Conservation (phyloP, 257 asterid genomes). For the Solanum habrochaites region DNA sequence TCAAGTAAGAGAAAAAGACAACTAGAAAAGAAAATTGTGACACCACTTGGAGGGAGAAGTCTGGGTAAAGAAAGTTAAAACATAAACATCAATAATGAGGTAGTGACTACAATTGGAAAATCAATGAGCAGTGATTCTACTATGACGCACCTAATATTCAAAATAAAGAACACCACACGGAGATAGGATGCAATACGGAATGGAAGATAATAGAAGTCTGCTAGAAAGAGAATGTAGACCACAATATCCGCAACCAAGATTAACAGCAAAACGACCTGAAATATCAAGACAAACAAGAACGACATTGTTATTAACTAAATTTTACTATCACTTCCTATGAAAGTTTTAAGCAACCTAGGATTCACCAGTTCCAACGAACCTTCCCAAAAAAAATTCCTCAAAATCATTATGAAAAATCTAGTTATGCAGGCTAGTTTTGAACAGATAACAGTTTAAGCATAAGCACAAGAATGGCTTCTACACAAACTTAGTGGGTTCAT, state of each 20-base stretch:
- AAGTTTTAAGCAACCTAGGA: background rate
- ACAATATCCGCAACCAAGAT: slow-evolving; percentile 54
- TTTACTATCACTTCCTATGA: background rate
- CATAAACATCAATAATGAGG: background rate
- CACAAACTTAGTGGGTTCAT: background rate
- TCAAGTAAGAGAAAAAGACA: background rate
- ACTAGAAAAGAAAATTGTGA: background rate
- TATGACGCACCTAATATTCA: slow-evolving; percentile 50
- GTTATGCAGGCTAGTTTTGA: background rate
- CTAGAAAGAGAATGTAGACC: slow-evolving; percentile 56
- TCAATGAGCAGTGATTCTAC: background rate
- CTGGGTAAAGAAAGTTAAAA: background rate
- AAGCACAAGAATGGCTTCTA: background rate
- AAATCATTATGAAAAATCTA: background rate
- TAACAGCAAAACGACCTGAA: slow-evolving; percentile 58
- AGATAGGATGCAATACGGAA: slow-evolving; percentile 81
- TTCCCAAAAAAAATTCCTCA: background rate
- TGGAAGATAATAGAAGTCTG: slow-evolving; percentile 56
- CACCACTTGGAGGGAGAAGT: background rate
- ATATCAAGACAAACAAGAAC: background rate
- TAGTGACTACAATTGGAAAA: background rate
- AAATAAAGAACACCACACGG: slow-evolving; percentile 63
- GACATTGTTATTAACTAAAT: background rate
- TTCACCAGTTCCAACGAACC: background rate
- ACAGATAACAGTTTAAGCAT: background rate